Base-by-base conservation (phyloP, 2,329 filamentous ascomycete species). In the Daldinia sp. region DNA sequence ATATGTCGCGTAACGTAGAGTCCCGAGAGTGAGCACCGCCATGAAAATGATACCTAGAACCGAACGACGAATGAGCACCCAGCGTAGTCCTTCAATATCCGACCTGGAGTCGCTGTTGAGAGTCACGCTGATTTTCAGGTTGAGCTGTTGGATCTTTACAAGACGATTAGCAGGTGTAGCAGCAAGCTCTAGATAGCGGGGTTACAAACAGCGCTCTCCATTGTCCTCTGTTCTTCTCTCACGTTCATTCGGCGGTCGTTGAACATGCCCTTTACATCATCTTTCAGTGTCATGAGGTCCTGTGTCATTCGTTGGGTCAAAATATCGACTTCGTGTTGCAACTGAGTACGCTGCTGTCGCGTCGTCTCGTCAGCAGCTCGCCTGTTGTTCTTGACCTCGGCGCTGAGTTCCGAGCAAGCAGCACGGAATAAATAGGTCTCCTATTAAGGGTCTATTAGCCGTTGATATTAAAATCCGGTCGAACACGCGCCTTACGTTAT, bases 311-410 rank as follows among this genome's bases (percentile, higher is more conserved):
- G 88, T 82, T 98, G 96, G 62, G 88, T 90, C 61, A 98, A 79
- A 18, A 97, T 97, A 79, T 99, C 96, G n/a, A 94, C 90, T 79
- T 98, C 96, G 78, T 98, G 94, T 82, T 98, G 94, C 72, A 99
- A 81, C 55, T 94, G 89, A 3, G 92, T 93, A 44, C 96, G 87
- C 78, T 97, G 92, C 71, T 93, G 90, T 39, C 94, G 88, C 82
- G 93, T 91, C 67, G 90, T 88, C 80, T 98, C 94, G 70, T 94
- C 90, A 72, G 93, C 90, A 0, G 89, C 86, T 72, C 91, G 90
- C 26, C 93, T 86, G 61, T 90, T 90, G 69, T 94, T 93, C 71
- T 89, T 90, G 18, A 98, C 89, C 78, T 98, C 96, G 26, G 93
- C 94, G 74, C 90, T 89, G 37, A 99, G 87, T 81, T 99, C 96